Evolutionary conservation across 805 yeast species (phyloP).

Genomic region (Yarrowia hollandica): DNA sequence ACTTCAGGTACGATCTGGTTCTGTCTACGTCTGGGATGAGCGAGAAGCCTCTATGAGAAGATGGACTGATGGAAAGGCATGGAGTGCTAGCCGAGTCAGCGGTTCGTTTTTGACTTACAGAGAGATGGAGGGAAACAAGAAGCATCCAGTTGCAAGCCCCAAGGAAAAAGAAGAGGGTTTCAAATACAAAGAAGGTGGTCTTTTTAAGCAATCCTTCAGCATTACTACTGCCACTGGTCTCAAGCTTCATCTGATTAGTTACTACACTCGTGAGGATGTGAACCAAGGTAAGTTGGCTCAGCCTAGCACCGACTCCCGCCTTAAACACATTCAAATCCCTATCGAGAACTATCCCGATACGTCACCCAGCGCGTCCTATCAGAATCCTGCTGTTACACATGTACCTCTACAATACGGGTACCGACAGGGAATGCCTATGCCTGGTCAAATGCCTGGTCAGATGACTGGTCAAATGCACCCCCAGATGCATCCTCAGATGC

Average conservation of each 20-base stretch:
- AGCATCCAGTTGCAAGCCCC: constrained; percentile 2
- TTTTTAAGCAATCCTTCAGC: constrained; percentile 65
- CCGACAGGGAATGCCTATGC: constrained; percentile 20
- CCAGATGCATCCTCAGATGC: constrained; percentile 15
- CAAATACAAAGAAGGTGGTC: constrained; percentile 51
- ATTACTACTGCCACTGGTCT: constrained; percentile 53
- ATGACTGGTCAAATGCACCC: constrained; percentile 6
- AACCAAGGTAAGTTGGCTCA: constrained; percentile 38
- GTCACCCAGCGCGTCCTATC: constrained; percentile 33
- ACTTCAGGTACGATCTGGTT: constrained; percentile 54
- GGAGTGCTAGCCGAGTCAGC: constrained; percentile 71
- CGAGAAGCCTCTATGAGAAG: constrained; percentile 67
- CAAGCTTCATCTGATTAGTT: constrained; percentile 62
- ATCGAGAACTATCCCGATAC: constrained; percentile 31
- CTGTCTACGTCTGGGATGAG: constrained; percentile 72
- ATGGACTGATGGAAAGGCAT: constrained; percentile 76
- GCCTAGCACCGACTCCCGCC: constrained; percentile 49
- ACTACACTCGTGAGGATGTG: constrained; percentile 44
- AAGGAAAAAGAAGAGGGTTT: constrained; percentile 38
- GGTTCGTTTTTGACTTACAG: constrained; percentile 63
- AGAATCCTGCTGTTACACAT: constrained; percentile 21
- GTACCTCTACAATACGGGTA: constrained; percentile 20
- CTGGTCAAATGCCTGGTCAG: constrained; percentile 5
- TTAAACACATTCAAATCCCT: constrained; percentile 43
- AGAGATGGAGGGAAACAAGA: constrained; percentile 51